phyloP scores from a whole-genome alignment of 805 yeast species.

The Yarrowia bubula region DNA sequence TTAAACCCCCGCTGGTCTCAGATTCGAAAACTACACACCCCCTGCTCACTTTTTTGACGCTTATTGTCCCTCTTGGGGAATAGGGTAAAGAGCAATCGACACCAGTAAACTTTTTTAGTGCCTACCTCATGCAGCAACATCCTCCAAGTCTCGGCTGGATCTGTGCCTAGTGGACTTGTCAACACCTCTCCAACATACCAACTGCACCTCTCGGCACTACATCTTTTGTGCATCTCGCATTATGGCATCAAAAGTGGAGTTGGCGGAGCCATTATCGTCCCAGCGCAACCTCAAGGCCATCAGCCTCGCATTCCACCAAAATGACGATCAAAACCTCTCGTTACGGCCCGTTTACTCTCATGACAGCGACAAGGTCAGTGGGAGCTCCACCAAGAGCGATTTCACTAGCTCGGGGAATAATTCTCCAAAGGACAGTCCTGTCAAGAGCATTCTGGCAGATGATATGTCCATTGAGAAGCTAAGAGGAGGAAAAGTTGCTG shows the following conservation, averaged over 20 bases:
- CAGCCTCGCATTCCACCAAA: not conserved
- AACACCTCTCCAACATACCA: not conserved
- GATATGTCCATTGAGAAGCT: not conserved
- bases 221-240: not conserved
- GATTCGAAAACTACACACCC: not conserved
- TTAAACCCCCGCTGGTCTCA: not conserved
- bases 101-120: not conserved
- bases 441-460: not conserved
- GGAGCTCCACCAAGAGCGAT: not conserved
- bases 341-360: not conserved
- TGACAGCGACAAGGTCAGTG: not conserved
- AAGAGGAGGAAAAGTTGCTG: slow-evolving; percentile 1
- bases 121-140: slow-evolving; percentile 1
- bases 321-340: not conserved
- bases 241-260: not conserved
- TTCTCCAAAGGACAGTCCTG: not conserved
- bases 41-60: not conserved
- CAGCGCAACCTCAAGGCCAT: slow-evolving; percentile 15
- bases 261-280: slow-evolving; percentile 4
- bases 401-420: not conserved
- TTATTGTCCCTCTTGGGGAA: not conserved
- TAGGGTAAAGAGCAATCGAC: slow-evolving; percentile 7
- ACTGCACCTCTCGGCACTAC: not conserved
- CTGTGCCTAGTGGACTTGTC: not conserved
- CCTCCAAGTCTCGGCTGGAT: not conserved